Percentiles rank a stretch among this genome's conserved stretches.
phyloP scores from a whole-genome alignment of 106 monocot species.

The Apostasia ramifera region DNA sequence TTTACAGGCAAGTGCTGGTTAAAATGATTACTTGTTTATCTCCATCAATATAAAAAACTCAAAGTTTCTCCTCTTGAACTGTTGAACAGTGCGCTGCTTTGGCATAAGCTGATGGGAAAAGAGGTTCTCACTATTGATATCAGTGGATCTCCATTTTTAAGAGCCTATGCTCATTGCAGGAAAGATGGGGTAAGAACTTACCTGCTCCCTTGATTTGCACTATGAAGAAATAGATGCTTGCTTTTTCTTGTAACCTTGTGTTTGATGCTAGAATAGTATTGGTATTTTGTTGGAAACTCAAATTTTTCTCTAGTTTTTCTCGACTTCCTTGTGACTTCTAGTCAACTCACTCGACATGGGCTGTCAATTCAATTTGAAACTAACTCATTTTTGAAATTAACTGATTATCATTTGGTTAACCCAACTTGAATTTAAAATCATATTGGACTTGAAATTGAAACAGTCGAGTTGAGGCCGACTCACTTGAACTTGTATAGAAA shows the following conservation, averaged over 20 bases:
- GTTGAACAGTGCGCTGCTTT: conserved; percentile 56
- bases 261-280: no score
- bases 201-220: not conserved
- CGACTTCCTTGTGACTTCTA: no score
- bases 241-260: no score
- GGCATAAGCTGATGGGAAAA: conserved; percentile 81
- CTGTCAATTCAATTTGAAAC: not conserved
- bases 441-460: not conserved
- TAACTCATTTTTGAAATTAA: not conserved
- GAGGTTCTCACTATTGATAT: conserved; percentile 57
- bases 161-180: conserved; percentile 77
- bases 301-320: no score
- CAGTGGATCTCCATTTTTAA: conserved; percentile 56
- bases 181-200: conserved; percentile 36
- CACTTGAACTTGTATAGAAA: no score
- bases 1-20: conserved; percentile 51
- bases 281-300: no score
- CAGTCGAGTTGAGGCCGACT: no score
- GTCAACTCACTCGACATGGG: no score
- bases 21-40: not conserved
- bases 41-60: no score
- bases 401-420: not conserved
- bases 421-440: not conserved
- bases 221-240: no score
- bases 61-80: not conserved